Conservation (phyloP, 108 stramenopile species). For the Cyclotella baltica region DNA sequence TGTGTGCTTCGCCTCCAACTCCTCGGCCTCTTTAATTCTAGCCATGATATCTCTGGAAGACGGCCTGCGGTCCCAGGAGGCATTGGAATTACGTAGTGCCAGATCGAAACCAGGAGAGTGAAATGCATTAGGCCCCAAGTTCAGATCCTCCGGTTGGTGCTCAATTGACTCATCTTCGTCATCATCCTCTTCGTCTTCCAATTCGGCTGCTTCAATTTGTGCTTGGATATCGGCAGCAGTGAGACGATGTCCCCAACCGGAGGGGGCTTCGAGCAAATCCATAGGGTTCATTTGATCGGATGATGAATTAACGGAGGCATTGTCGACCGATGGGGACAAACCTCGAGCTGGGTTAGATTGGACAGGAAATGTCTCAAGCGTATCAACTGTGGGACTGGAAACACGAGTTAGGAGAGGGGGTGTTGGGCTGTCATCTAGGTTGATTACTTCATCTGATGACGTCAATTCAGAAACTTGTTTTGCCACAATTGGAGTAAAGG, state of each 20-base stretch:
- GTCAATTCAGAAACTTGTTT: conserved; percentile 15
- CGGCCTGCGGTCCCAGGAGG: conserved; percentile 56
- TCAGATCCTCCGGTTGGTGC: conserved; percentile 16
- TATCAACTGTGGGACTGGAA: no score
- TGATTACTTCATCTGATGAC: background rate
- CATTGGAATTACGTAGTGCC: conserved; percentile 47
- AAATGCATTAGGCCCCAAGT: conserved; percentile 29
- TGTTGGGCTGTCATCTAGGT: conserved; percentile 14
- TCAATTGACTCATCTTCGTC: conserved; percentile 9
- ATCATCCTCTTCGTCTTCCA: conserved; percentile 26
- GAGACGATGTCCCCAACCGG: conserved; percentile 27
- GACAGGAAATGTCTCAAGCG: no score
- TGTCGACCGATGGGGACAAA: conserved; percentile 26
- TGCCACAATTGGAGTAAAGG: conserved; percentile 1
- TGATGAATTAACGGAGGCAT: background rate
- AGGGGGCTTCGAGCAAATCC: conserved; percentile 22
- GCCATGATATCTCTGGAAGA: conserved; percentile 52
- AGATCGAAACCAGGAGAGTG: conserved; percentile 44
- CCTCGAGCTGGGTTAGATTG: no score
- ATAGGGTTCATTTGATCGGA: background rate
- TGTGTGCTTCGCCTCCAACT: conserved; percentile 23
- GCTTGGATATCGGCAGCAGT: conserved; percentile 38
- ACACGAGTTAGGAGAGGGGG: conserved; percentile 30
- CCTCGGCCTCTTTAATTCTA: conserved; percentile 46
- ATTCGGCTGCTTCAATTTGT: conserved; percentile 41